Conservation (phyloP, 2,329 filamentous ascomycete genomes). For the Fusarium poae region DNA sequence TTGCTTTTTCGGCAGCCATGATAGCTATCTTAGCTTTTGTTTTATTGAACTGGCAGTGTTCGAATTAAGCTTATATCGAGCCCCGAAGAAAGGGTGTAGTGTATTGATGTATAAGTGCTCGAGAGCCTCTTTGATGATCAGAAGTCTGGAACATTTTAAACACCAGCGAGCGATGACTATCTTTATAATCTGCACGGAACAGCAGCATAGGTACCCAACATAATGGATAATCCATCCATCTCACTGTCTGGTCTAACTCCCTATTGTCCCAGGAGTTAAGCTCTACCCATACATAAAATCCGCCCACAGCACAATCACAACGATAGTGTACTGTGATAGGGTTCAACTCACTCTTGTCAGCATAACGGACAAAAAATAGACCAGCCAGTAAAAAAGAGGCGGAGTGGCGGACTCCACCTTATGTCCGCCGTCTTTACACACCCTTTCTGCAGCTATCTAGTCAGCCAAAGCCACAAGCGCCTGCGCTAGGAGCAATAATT, state of each 20-base stretch:
- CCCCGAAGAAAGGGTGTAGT: slow-evolving; percentile 1
- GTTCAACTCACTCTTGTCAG: slow-evolving; percentile 21
- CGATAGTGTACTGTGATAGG: slow-evolving; percentile 7
- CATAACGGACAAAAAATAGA: slow-evolving; percentile 39
- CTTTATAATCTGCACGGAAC: slow-evolving; percentile 41
- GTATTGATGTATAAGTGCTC: slow-evolving; percentile 15
- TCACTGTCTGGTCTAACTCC: slow-evolving; percentile 19
- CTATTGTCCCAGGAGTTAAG: slow-evolving; percentile 38
- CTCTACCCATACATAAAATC: slow-evolving; percentile 40
- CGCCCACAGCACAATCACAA: slow-evolving; percentile 22
- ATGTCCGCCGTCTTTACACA: slow-evolving; percentile 40
- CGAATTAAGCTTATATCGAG: slow-evolving; percentile 32
- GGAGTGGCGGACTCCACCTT: slow-evolving; percentile 44
- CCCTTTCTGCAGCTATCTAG: slow-evolving; percentile 36
- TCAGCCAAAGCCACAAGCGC: slow-evolving; percentile 45
- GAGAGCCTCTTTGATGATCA: slow-evolving; percentile 24
- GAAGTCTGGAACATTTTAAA: slow-evolving; percentile 16
- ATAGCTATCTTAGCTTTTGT: not conserved
- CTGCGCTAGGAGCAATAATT: slow-evolving; percentile 31
- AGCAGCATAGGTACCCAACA: not conserved
- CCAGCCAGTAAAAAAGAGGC: slow-evolving; percentile 27
- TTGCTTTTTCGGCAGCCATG: slow-evolving; percentile 35
- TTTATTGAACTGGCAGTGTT: not conserved
- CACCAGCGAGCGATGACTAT: slow-evolving; percentile 22
- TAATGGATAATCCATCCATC: slow-evolving; percentile 5